Evolutionary conservation across 164 flowering plant genomes (phyloP), one percentile per base, ranked within the genome.

Genomic region (Stephania cephalantha): DNA sequence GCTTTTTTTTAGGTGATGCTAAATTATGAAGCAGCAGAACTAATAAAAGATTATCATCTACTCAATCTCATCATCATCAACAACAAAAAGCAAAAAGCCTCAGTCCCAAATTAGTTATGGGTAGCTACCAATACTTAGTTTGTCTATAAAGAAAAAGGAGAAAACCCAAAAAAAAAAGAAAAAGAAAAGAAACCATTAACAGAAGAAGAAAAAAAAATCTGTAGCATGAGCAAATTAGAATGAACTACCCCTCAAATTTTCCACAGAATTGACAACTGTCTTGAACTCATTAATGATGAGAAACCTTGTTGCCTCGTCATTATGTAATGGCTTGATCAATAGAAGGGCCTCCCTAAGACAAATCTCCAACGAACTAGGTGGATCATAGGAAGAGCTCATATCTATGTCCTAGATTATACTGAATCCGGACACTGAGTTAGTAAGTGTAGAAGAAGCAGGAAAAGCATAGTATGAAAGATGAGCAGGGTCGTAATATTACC

Each of bases 171-270:
- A 15, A n/a, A 58, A 15, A 35, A 12, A 1, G n/a, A 6, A 31
- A 46, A 5, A 69, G 35, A 69, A 18, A 5, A 35, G 18, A 69
- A 64, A 35, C 17, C 68, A 74, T 31, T 11, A 46, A 29, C 12
- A 6, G 55, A 9, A 35, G 6, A 69, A 45, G 6, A 44, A 12
- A 29, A 42, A 64, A 9, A 12, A 68, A 46, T 20, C 25, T 8
- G 68, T 31, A 15, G 46, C 13, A 52, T 31, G 7, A 44, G 69
- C 52, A 76, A 73, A 64, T 58, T 13, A 61, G 29, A 6, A 73
- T 10, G 20, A 75, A 66, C 67, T 83, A 93, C 99, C 99, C 90
- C 89, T 86, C 74, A 95, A 78, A 79, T 85, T 87, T 78, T 86
- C 88, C 71, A 90, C 69, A 48, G 87, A 83, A 73, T 72, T 73